A percentile compares a stretch with the other conserved stretches of the same genome.
phyloP scores from a whole-genome alignment of 1,284 basidiomycete genomes.

The Boletus sp. region DNA sequence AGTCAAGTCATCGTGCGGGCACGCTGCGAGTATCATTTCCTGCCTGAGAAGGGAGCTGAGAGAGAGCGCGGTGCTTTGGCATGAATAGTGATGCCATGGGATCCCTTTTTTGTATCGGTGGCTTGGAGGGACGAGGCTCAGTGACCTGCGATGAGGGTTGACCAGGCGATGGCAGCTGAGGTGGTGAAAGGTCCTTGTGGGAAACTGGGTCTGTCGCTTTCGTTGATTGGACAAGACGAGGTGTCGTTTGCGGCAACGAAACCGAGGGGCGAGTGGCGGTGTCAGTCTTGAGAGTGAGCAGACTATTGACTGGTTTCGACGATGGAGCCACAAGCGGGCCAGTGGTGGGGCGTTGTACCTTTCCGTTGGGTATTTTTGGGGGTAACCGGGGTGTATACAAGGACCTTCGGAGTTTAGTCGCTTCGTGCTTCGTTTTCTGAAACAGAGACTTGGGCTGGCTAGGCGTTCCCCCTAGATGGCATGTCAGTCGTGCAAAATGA shows the following conservation, averaged over 20 bases:
- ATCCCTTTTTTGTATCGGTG: slow-evolving; percentile 52
- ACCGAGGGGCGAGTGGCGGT: slow-evolving; percentile 31
- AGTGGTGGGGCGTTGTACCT: slow-evolving; percentile 38
- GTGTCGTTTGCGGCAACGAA: slow-evolving; percentile 17
- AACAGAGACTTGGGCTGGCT: slow-evolving; percentile 63
- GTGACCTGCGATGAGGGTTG: slow-evolving; percentile 16
- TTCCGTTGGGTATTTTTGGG: slow-evolving; percentile 47
- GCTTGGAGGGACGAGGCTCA: slow-evolving; percentile 32
- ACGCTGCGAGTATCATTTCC: slow-evolving; percentile 19
- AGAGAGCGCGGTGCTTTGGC: slow-evolving; percentile 66
- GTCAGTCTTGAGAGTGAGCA: slow-evolving; percentile 44
- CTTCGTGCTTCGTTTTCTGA: slow-evolving; percentile 69
- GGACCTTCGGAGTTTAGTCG: slow-evolving; percentile 60
- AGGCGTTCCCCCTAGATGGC: slow-evolving; percentile 43
- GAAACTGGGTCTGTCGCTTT: slow-evolving; percentile 12
- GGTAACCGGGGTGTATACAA: slow-evolving; percentile 50
- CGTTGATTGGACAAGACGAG: slow-evolving; percentile 11
- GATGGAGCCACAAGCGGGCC: slow-evolving; percentile 35
- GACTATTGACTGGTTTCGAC: slow-evolving; percentile 32
- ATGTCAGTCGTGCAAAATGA: slow-evolving; percentile 11
- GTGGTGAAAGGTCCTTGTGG: slow-evolving; percentile 19
- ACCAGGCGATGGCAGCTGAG: slow-evolving; percentile 14
- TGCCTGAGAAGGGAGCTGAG: slow-evolving; percentile 47
- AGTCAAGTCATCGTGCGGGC: slow-evolving; percentile 24
- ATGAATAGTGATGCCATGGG: slow-evolving; percentile 67